Evolutionary conservation across 2,329 filamentous ascomycete genomes (phyloP), one percentile per base, ranked within the genome.

Genomic region (Aspergillaceae sp.): DNA sequence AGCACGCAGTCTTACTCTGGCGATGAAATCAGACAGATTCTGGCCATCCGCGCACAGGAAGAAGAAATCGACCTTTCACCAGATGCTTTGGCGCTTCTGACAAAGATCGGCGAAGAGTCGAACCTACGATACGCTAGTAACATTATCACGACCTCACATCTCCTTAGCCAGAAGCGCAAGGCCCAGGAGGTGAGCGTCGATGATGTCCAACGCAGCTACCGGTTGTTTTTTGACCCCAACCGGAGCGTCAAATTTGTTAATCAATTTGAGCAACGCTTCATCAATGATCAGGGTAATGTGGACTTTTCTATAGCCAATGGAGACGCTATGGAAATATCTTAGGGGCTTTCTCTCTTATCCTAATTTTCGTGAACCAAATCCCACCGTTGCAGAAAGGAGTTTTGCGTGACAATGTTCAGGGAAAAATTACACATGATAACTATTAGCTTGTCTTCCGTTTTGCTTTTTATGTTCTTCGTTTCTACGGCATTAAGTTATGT

Each of bases 41-140:
- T 98, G 8, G 80, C 86, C 27, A 94, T 98, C 66, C 83, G 92
- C 49, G 92, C 92, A 7, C 85, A 91, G 63, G 92, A 98, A 68
- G 92, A 98, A 65, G 92, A 98, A 65, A 84, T 98, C 42, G 92
- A 98, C 52, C 73, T 96, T 32, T 87, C 87, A 0, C 78, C 90
- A 4, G 90, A 97, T 63, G 91, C 92, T 0, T 78, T 98, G 8
- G 90, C 90, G 1, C 78, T 98, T 9, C 79, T 98, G 34, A 94
- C 92, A 51, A 97, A 97, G 75, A 94, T 97, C 58, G 92, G 90
- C 29, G 80, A 90, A 60, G 92, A 98, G 67, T 84, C 89, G 1
- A 91, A 91, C 27, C 76, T 98, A 43, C 79, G 92, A 56, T 98
- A 98, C 65, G 91, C 90, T n/a, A 94, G 88, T 73, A 96, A 98